Evolutionary conservation across 345 rosid species (phyloP).

Genomic region (Dipteronia sinensis): DNA sequence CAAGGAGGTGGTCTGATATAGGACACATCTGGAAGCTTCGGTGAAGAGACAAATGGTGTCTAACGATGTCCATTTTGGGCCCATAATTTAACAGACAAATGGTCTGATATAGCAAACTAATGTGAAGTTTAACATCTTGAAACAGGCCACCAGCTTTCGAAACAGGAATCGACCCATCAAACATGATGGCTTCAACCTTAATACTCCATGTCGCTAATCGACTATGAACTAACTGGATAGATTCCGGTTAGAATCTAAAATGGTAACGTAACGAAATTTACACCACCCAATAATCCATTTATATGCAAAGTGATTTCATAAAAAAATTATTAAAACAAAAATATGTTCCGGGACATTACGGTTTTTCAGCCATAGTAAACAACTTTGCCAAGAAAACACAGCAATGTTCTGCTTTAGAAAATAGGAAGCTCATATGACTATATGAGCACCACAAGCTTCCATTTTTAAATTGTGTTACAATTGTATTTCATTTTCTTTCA

Average conservation of each 20-base stretch:
- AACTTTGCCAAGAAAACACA: too few relatives aligned
- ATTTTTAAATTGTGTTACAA: too few relatives aligned
- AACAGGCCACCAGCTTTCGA: slow-evolving; percentile 36
- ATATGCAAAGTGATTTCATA: not conserved
- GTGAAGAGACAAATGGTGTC: too few relatives aligned
- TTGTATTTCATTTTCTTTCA: too few relatives aligned
- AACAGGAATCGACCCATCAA: slow-evolving; percentile 65
- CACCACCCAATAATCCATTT: not conserved
- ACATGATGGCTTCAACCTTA: slow-evolving; percentile 81
- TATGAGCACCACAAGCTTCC: not conserved
- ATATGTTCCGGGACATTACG: not conserved
- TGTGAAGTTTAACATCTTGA: slow-evolving; percentile 57
- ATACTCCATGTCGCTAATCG: slow-evolving; percentile 80
- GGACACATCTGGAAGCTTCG: too few relatives aligned
- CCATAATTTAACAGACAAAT: too few relatives aligned
- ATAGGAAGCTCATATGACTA: not conserved
- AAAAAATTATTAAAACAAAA: not conserved
- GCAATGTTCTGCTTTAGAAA: not conserved
- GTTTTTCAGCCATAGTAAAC: too few relatives aligned
- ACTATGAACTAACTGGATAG: slow-evolving; percentile 54
- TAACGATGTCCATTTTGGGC: too few relatives aligned
- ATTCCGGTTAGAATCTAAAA: not conserved
- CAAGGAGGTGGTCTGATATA: too few relatives aligned
- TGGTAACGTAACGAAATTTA: not conserved
- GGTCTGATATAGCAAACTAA: slow-evolving; percentile 38